Evolutionary conservation across 2,329 filamentous ascomycete species (phyloP).

Genomic region (Alternaria tenuissima): DNA sequence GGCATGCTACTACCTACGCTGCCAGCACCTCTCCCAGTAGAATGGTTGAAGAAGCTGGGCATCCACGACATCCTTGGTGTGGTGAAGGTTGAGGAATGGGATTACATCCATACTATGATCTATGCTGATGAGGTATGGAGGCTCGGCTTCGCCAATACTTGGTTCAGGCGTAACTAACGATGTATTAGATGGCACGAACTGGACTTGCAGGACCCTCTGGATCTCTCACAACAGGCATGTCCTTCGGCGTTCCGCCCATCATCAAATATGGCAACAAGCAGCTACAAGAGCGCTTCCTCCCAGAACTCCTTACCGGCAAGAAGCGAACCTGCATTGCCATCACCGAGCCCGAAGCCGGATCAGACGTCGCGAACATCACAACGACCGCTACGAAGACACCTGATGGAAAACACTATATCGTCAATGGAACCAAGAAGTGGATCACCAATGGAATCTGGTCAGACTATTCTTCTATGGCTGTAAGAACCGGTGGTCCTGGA

Average conservation of each 20-base stretch:
- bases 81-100: conserved; percentile 75
- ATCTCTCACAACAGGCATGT: conserved; percentile 74
- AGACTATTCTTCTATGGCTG: conserved; percentile 74
- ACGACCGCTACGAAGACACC: conserved; percentile 70
- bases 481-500: conserved; percentile 73
- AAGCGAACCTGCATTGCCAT: conserved; percentile 79
- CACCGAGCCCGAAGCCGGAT: conserved; percentile 77
- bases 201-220: conserved; percentile 70
- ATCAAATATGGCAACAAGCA: conserved; percentile 70
- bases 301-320: conserved; percentile 71
- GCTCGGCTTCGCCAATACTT: neutral
- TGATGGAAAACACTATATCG: conserved; percentile 72
- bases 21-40: conserved; percentile 72
- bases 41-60: conserved; percentile 71
- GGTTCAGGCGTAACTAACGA: neutral
- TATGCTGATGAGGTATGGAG: conserved; percentile 69
- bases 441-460: conserved; percentile 68
- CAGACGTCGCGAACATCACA: conserved; percentile 75
- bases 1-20: conserved; percentile 77
- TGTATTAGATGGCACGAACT: conserved; percentile 65
- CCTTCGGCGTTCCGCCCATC: conserved; percentile 76
- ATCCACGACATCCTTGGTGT: conserved; percentile 72
- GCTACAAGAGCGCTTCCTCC: conserved; percentile 74
- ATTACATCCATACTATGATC: conserved; percentile 74
- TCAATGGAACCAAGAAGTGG: conserved; percentile 84